Base-by-base conservation (phyloP, 495 filamentous ascomycete species). In the Aspergillus saccharolyticus region DNA sequence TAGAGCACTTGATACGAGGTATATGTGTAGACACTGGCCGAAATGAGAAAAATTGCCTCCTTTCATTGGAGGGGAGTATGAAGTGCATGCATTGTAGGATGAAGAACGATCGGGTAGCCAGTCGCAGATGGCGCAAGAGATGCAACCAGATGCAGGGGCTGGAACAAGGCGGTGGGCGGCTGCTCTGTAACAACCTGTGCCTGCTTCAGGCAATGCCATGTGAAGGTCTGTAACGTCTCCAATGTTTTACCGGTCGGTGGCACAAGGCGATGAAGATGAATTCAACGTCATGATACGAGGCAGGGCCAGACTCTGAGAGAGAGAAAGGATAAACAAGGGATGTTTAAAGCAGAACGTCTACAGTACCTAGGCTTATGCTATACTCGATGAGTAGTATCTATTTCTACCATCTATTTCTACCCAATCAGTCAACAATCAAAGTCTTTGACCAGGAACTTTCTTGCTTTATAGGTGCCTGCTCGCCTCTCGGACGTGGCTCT, bases 201-300 rank as follows among this genome's bases (percentile, higher is more conserved):
- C 17, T 50, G 47, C 47, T 50, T 50, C 47, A 50, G 22, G 33
- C 7, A 39, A 39, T 12, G 47, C 47, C 47, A 50, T 50, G 47
- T 50, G 47, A 50, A 50, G 28, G 24, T 50, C 47, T 50, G 47
- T 50, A 50, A 50, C 47, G 28, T 28, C 47, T 17, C 47, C n/a
- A 28, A n/a, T 30, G 47, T 50, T 50, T 50, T 24, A 50, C 24
- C 22, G n/a, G 21, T 16, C 47, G 20, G 33, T 12, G 33, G 33
- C 5, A 39, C 33, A 39, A 39, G 12, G 33, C 33, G 33, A 39
- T 12, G 21, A 22, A 22, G 44, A 46, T 20, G 9, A 6, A 18
- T 7, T 8, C 44, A 22, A 12, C 18, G 24, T 22, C 18, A 47
- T 22, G 19, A 30, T 30, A 30, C 25, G 25, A 30, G 10, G 4